phyloP scores from a whole-genome alignment of 176 grass and related monocot species.

The Oryza nivara region DNA sequence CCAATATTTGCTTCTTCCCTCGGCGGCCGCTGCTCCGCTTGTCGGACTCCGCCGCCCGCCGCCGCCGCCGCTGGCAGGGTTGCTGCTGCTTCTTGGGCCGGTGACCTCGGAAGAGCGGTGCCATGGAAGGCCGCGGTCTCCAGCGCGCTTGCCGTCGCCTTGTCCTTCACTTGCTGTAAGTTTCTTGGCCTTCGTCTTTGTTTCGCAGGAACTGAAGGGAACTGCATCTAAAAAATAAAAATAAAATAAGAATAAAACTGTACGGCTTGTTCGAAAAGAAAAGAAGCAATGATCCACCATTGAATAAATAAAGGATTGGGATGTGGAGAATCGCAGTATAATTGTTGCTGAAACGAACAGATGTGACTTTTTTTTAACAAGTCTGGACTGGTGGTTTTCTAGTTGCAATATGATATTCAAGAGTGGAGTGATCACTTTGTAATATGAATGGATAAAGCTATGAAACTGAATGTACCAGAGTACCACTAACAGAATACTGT shows the following conservation, averaged over 20 bases:
- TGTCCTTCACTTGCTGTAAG: slow-evolving; percentile 63
- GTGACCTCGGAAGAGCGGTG: neutral
- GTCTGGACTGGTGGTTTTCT: neutral
- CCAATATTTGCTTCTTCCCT: neutral
- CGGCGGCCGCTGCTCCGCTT: slow-evolving; percentile 14
- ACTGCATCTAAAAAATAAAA: neutral
- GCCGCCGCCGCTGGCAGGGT: neutral
- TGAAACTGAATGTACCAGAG: neutral
- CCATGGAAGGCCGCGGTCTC: slow-evolving; percentile 54
- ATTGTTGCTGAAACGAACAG: neutral
- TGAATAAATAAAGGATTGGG: neutral
- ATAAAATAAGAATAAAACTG: neutral
- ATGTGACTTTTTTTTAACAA: neutral
- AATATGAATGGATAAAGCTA: neutral
- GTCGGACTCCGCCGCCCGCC: neutral
- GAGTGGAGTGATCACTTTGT: neutral
- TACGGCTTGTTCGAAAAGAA: neutral
- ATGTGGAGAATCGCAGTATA: neutral
- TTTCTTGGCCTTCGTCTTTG: neutral
- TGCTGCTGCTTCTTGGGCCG: slow-evolving; percentile 29
- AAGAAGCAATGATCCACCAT: neutral
- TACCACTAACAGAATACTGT: neutral
- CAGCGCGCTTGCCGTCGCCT: slow-evolving; percentile 49
- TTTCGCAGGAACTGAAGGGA: neutral
- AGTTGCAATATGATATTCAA: neutral